Conservation (phyloP, 352 stramenopile species). For the Thalassiosira delicatula region DNA sequence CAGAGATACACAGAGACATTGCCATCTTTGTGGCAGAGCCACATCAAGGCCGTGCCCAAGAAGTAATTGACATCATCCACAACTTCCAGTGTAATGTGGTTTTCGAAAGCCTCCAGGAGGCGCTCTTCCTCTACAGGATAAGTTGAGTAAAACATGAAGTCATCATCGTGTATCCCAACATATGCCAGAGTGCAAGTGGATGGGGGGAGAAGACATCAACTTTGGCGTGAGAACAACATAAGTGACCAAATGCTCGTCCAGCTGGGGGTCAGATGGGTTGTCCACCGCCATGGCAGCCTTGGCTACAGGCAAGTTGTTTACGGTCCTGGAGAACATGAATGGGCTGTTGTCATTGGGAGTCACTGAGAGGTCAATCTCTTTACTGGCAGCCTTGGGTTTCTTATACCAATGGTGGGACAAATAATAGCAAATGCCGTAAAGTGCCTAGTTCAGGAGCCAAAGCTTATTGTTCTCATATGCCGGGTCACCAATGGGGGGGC, state of each 20-base stretch:
- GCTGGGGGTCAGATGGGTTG: no score
- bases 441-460: background rate
- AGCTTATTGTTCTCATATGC: background rate
- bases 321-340: no score
- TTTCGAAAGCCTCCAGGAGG: background rate
- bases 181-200: no score
- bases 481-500: background rate
- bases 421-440: background rate
- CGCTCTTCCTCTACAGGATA: background rate
- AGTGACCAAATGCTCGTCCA: no score
- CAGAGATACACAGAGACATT: background rate
- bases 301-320: no score
- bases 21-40: background rate
- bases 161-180: no score
- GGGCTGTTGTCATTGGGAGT: no score
- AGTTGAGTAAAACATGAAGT: background rate
- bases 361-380: background rate
- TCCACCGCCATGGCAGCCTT: no score
- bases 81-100: slow-evolving; percentile 8
- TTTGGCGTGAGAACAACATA: no score
- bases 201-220: no score
- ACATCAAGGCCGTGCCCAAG: slow-evolving; percentile 10
- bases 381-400: background rate
- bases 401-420: background rate
- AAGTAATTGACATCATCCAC: slow-evolving; percentile 14